A percentile compares a stretch with the other conserved stretches of the same genome.
These are phyloP conservation scores for Suillus subalutaceus DNA, from an alignment of 768 basidiomycete genomes.

Conservation along the genomic window DNA sequence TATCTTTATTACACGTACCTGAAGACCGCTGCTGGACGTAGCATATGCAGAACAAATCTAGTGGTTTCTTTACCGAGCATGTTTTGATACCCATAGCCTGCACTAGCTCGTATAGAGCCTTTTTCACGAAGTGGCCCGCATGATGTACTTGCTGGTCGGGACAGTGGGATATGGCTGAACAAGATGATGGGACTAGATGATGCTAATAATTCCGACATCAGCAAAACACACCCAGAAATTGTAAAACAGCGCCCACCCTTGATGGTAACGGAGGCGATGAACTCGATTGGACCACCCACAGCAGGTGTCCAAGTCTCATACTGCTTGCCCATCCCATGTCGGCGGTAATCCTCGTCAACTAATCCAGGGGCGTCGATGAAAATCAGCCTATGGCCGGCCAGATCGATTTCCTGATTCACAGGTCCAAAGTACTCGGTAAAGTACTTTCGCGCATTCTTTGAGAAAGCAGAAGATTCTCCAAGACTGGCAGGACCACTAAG, in stretches of 20 bases:
- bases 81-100: constrained; percentile 82
- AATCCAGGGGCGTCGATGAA: constrained; percentile 77
- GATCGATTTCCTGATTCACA: constrained; percentile 59
- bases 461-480: constrained; percentile 53
- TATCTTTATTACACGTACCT: constrained; percentile 49
- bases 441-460: constrained; percentile 55
- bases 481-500: constrained; percentile 43
- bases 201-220: constrained; percentile 16
- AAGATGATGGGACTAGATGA: constrained; percentile 58
- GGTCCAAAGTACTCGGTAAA: constrained; percentile 70
- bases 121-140: constrained; percentile 82
- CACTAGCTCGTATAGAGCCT: constrained; percentile 71
- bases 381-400: constrained; percentile 75
- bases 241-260: constrained; percentile 14
- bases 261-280: constrained; percentile 49
- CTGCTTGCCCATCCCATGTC: constrained; percentile 48
- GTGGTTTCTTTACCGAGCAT: constrained; percentile 82
- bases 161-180: constrained; percentile 85
- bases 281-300: constrained; percentile 58
- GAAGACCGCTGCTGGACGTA: constrained; percentile 72
- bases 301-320: constrained; percentile 62
- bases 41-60: constrained; percentile 63
- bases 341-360: constrained; percentile 80
- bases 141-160: constrained; percentile 67
- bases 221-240: too few relatives aligned